These are phyloP conservation scores for Trametes polyzona DNA, from an alignment of 1,284 basidiomycete species.

Conservation along the genomic window DNA sequence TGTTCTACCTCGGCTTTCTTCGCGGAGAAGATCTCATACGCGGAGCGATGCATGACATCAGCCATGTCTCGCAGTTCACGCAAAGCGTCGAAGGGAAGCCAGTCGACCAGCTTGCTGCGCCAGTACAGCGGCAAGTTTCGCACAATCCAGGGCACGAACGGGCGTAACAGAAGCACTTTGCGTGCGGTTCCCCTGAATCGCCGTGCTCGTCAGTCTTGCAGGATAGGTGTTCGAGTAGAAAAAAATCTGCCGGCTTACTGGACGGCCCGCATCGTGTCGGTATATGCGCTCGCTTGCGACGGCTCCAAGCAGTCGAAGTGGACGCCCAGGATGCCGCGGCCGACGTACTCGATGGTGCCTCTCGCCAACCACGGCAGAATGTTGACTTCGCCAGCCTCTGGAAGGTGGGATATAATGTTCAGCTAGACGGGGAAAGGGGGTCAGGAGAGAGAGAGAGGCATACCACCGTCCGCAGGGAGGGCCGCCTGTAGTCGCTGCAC, in stretches of 20 bases:
- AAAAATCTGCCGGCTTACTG: conserved; percentile 17
- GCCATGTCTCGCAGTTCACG: conserved; percentile 25
- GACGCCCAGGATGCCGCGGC: conserved; percentile 31
- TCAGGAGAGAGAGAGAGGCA: not conserved
- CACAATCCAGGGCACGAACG: conserved; percentile 28
- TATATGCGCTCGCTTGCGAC: conserved; percentile 23
- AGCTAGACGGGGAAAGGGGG: too few relatives aligned
- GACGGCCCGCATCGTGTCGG: conserved; percentile 22
- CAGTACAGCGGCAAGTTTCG: conserved; percentile 27
- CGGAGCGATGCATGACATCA: conserved; percentile 21
- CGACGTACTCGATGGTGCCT: conserved; percentile 33
- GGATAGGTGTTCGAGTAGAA: not conserved
- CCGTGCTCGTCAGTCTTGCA: not conserved
- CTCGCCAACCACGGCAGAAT: conserved; percentile 30
- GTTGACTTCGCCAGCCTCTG: conserved; percentile 27
- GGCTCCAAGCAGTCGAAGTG: conserved; percentile 28
- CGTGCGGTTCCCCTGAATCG: conserved; percentile 11
- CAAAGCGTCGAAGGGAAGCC: conserved; percentile 22
- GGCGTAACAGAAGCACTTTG: conserved; percentile 25
- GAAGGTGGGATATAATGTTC: not conserved
- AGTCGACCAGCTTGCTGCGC: conserved; percentile 32
- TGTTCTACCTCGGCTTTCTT: conserved; percentile 25
- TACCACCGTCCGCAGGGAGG: conserved; percentile 20
- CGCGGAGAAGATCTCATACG: conserved; percentile 22
- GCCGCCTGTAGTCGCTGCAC: conserved; percentile 8